A percentile compares a stretch with the other conserved stretches of the same genome.
phyloP scores from a whole-genome alignment of 768 basidiomycete species.

The Leccinum pellstonianum region DNA sequence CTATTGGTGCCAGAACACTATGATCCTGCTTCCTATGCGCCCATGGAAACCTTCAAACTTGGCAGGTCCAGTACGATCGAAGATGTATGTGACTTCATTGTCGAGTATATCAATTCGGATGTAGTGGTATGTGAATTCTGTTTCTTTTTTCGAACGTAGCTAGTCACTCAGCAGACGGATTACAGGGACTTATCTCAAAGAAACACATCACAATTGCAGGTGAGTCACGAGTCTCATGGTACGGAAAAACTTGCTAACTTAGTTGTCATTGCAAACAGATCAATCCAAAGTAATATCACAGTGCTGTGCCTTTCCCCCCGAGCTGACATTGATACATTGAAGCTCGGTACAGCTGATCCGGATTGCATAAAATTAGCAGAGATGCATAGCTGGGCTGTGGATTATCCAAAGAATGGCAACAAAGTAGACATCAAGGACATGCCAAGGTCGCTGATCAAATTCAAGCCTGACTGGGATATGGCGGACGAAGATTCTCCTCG shows the following conservation, averaged over 20 bases:
- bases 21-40: constrained; percentile 51
- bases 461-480: constrained; percentile 79
- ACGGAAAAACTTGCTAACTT: neutral
- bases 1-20: constrained; percentile 54
- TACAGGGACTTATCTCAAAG: constrained; percentile 66
- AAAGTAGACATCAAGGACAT: constrained; percentile 55
- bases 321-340: constrained; percentile 5
- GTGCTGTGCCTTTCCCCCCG: neutral
- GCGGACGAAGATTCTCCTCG: constrained; percentile 54
- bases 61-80: constrained; percentile 53
- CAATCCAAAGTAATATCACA: constrained; percentile 57
- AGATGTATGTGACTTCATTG: constrained; percentile 77
- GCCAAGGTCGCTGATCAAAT: constrained; percentile 56
- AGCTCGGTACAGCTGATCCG: constrained; percentile 63
- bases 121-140: constrained; percentile 51
- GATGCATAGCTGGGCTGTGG: constrained; percentile 65
- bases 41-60: constrained; percentile 38
- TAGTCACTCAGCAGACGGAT: constrained; percentile 11
- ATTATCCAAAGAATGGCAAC: constrained; percentile 77
- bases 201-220: constrained; percentile 71
- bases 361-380: constrained; percentile 58
- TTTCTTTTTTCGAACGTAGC: neutral
- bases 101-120: constrained; percentile 83
- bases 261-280: constrained; percentile 42
- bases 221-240: constrained; percentile 28